Percentiles rank a stretch among this genome's conserved stretches.
Conservation (phyloP, 805 yeast species). For the Nakazawaea holstii region DNA sequence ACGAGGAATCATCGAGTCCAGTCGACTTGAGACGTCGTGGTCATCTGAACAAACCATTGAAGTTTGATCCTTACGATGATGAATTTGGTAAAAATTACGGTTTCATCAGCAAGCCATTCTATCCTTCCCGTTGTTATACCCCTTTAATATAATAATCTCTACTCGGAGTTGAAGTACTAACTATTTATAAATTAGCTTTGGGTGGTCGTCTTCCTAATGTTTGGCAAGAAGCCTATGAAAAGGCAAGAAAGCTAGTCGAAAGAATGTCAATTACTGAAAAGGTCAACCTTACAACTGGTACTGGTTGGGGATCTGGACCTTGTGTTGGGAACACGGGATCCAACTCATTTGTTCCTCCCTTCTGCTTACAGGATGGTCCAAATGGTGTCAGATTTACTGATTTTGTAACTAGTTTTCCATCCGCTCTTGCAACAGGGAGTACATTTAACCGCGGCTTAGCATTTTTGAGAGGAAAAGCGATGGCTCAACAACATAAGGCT, state of each 20-base stretch:
- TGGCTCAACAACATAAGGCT: slow-evolving; percentile 45
- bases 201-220: slow-evolving; percentile 44
- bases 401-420: slow-evolving; percentile 49
- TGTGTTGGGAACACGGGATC: slow-evolving; percentile 61
- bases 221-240: slow-evolving; percentile 55
- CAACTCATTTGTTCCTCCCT: slow-evolving; percentile 25
- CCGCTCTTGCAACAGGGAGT: slow-evolving; percentile 52
- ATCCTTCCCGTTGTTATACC: slow-evolving; percentile 13
- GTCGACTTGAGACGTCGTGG: slow-evolving; percentile 10
- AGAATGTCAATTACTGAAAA: slow-evolving; percentile 52
- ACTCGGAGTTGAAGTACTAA: background rate
- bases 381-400: slow-evolving; percentile 54
- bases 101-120: slow-evolving; percentile 11
- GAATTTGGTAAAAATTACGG: slow-evolving; percentile 6
- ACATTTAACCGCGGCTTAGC: slow-evolving; percentile 49
- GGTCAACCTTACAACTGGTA: slow-evolving; percentile 60
- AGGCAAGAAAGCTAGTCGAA: slow-evolving; percentile 49
- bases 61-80: slow-evolving; percentile 10
- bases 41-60: slow-evolving; percentile 11
- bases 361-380: slow-evolving; percentile 60
- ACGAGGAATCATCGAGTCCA: background rate
- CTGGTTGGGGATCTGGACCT: slow-evolving; percentile 62
- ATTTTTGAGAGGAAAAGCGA: slow-evolving; percentile 47
- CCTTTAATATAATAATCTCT: background rate
- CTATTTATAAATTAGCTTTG: slow-evolving; percentile 5